Evolutionary conservation across 345 rosid genomes (phyloP).

Genomic region (Eucalyptus sp.): DNA sequence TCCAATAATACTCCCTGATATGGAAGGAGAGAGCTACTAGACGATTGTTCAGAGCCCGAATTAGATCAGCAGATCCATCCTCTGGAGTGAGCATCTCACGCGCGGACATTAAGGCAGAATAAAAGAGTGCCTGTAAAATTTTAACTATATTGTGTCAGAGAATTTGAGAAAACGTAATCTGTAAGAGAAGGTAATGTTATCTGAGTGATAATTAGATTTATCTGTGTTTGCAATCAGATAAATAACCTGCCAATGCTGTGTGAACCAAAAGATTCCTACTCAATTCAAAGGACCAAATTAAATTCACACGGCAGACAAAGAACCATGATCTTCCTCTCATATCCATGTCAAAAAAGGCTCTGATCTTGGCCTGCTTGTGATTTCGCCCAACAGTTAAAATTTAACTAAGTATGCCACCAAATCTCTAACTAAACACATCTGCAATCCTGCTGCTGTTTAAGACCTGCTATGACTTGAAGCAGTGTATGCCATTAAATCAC

Average conservation of each 20-base stretch:
- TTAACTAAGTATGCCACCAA: neutral
- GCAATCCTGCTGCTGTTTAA: neutral
- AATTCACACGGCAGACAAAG: neutral
- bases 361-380: neutral
- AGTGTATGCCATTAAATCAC: neutral
- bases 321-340: neutral
- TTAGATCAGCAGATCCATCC: constrained; percentile 80
- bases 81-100: constrained; percentile 88
- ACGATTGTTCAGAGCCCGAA: constrained; percentile 76
- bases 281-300: neutral
- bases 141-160: neutral
- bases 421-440: neutral
- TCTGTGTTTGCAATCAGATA: neutral
- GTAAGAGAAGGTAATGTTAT: neutral
- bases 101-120: constrained; percentile 72
- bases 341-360: neutral
- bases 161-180: neutral
- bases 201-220: neutral
- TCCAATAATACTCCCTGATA: constrained; percentile 94
- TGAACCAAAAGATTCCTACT: neutral
- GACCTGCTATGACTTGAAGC: neutral
- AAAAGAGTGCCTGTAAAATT: constrained; percentile 63
- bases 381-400: neutral
- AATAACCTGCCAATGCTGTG: neutral
- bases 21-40: constrained; percentile 85